Conservation (phyloP, 2,329 filamentous ascomycete genomes). For the Teratosphaeria epicoccoides region DNA sequence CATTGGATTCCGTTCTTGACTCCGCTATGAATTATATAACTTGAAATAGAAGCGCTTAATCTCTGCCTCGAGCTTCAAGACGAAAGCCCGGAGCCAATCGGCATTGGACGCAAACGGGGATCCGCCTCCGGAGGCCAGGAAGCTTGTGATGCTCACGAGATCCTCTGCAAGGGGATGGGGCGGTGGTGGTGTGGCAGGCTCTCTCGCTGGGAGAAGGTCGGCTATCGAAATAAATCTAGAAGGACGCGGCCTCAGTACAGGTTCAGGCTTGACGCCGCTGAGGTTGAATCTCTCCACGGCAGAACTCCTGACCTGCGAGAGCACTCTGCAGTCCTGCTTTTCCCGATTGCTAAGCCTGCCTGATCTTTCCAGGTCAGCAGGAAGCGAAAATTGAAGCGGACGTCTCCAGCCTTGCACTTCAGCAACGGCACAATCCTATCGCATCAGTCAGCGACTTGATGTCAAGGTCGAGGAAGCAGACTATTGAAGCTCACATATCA, state of each 20-base stretch:
- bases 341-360: background rate
- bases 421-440: background rate
- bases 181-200: background rate
- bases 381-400: background rate
- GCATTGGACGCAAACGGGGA: background rate
- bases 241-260: background rate
- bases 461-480: background rate
- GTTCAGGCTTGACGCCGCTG: background rate
- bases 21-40: background rate
- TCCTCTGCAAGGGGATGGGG: background rate
- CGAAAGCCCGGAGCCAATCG: background rate
- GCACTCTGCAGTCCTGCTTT: background rate
- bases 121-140: background rate
- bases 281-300: background rate
- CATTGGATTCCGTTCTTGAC: background rate
- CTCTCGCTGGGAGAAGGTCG: background rate
- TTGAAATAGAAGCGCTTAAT: background rate
- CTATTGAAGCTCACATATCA: background rate
- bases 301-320: background rate
- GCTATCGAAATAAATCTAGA: too few species aligned
- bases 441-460: background rate
- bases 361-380: background rate
- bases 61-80: background rate
- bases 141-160: background rate
- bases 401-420: background rate